phyloP scores from a whole-genome alignment of 495 filamentous ascomycete species.

The Hapsidospora chrysogenum region DNA sequence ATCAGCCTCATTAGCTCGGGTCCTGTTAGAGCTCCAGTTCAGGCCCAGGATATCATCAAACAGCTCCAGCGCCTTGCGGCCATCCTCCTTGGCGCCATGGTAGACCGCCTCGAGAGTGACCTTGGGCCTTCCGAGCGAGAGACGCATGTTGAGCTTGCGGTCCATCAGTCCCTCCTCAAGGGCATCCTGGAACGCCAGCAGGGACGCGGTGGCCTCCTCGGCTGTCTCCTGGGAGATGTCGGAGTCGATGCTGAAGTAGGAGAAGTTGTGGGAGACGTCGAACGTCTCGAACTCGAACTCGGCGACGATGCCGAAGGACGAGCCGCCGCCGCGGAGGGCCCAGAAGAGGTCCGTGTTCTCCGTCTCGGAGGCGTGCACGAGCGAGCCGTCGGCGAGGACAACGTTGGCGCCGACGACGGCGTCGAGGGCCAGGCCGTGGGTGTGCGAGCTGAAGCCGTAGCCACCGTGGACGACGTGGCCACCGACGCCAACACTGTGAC shows the following conservation, averaged over 20 bases:
- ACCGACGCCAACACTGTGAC: slow-evolving; percentile 21
- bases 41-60: not conserved
- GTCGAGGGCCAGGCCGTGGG: slow-evolving; percentile 25
- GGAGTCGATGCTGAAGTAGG: not conserved
- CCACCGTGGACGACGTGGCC: slow-evolving; percentile 29
- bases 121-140: not conserved
- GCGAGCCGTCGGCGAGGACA: slow-evolving; percentile 22
- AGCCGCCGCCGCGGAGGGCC: slow-evolving; percentile 19
- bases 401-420: slow-evolving; percentile 23
- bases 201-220: not conserved
- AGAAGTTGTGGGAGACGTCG: not conserved
- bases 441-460: slow-evolving; percentile 26
- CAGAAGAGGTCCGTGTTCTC: slow-evolving; percentile 27
- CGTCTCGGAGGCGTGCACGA: slow-evolving; percentile 19
- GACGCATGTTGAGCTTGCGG: not conserved
- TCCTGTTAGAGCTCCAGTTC: not conserved
- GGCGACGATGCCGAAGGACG: slow-evolving; percentile 26
- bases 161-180: not conserved
- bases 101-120: not conserved
- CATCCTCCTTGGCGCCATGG: not conserved
- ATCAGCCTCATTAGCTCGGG: not conserved
- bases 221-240: not conserved
- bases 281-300: not conserved
- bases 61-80: not conserved
- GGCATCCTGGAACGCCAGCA: not conserved